phyloP scores from a whole-genome alignment of 257 asterid genomes.

The Capsicum chinense region DNA sequence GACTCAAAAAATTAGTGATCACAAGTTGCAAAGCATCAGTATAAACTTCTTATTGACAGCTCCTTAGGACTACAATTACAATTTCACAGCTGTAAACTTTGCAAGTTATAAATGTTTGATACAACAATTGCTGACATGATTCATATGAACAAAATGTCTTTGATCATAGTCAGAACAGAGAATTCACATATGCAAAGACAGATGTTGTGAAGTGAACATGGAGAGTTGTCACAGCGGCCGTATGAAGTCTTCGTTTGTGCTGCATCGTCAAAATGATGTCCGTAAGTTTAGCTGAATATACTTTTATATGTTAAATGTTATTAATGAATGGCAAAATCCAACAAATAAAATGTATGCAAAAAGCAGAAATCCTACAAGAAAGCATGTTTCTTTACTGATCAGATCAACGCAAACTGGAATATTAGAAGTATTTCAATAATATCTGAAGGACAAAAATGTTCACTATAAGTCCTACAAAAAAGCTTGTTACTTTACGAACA shows the following conservation, averaged over 20 bases:
- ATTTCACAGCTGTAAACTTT: background rate
- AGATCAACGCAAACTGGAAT: no score
- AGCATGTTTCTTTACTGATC: no score
- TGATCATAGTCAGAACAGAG: background rate
- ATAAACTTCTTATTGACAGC: background rate
- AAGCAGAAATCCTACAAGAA: background rate
- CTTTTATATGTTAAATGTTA: no score
- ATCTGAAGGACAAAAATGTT: no score
- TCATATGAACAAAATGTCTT: background rate
- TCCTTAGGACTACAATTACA: background rate
- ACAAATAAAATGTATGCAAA: background rate
- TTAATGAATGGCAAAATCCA: background rate
- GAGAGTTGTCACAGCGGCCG: no score
- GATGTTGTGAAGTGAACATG: background rate
- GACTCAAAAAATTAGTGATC: no score
- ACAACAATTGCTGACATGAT: no score
- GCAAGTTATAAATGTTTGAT: no score
- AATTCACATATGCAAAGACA: no score
- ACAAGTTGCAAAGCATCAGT: background rate
- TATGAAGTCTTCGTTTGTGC: background rate
- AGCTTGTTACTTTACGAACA: no score
- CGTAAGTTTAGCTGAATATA: background rate
- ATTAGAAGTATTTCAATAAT: no score
- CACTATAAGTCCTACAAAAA: no score
- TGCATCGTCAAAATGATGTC: background rate